Evolutionary conservation across 1,284 basidiomycete genomes (phyloP).

Genomic region (Puccinia polysora): DNA sequence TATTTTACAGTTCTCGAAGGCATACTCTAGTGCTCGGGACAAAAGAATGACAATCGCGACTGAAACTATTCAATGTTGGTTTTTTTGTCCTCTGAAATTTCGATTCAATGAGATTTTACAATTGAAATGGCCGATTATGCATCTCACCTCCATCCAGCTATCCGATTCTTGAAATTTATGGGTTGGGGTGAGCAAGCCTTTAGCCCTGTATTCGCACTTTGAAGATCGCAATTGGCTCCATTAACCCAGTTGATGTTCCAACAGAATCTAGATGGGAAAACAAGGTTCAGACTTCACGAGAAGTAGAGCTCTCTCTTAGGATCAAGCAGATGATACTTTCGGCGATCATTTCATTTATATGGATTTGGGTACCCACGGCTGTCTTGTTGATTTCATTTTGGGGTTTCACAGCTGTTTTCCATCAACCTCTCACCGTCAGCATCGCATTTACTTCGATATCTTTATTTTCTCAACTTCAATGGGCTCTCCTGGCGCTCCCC

Average conservation of each 20-base stretch:
- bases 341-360: slow-evolving; percentile 58
- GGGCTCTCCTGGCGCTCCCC: slow-evolving; percentile 33
- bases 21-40: slow-evolving; percentile 35
- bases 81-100: neutral
- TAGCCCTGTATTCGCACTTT: too few species aligned
- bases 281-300: slow-evolving; percentile 31
- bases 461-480: slow-evolving; percentile 58
- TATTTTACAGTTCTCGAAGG: slow-evolving; percentile 12
- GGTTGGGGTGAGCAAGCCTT: slow-evolving; percentile 55
- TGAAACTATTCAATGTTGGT: slow-evolving; percentile 43
- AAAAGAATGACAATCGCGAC: slow-evolving; percentile 39
- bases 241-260: too few species aligned
- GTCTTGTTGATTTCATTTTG: slow-evolving; percentile 42
- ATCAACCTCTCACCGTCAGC: slow-evolving; percentile 40
- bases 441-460: slow-evolving; percentile 44
- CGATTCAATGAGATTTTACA: neutral
- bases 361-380: slow-evolving; percentile 41
- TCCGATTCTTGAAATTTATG: slow-evolving; percentile 44
- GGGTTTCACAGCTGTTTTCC: slow-evolving; percentile 55
- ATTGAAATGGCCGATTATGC: neutral
- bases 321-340: slow-evolving; percentile 63
- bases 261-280: slow-evolving; percentile 54
- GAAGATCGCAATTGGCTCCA: too few species aligned
- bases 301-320: slow-evolving; percentile 47
- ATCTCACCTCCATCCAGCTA: slow-evolving; percentile 12